phyloP scores from a whole-genome alignment of 2,329 filamentous ascomycete genomes.

The Talaromyces sp. region DNA sequence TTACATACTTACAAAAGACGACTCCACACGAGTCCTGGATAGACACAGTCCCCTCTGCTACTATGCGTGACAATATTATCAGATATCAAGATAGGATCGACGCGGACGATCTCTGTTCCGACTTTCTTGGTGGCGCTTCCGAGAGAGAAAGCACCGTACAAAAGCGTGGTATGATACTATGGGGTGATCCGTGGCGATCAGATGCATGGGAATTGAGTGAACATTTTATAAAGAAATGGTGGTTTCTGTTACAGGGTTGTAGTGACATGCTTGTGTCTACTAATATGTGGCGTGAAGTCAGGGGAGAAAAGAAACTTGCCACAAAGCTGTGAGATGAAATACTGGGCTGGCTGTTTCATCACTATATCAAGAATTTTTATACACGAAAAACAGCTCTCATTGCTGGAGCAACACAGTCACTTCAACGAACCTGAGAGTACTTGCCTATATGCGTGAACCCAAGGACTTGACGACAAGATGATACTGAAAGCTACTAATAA shows the following conservation, averaged over 20 bases:
- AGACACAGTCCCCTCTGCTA: constrained; percentile 5
- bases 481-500: too few relatives aligned
- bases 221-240: constrained; percentile 25
- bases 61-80: constrained; percentile 12
- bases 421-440: too few relatives aligned
- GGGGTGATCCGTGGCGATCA: constrained; percentile 26
- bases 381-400: background rate
- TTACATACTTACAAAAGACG: constrained; percentile 5
- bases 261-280: constrained; percentile 21
- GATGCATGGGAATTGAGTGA: constrained; percentile 26
- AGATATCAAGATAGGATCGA: constrained; percentile 15
- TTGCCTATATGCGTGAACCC: too few relatives aligned
- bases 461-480: too few relatives aligned
- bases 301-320: constrained; percentile 18
- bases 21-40: constrained; percentile 12
- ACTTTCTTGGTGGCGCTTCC: constrained; percentile 16
- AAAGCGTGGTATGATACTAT: constrained; percentile 22
- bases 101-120: constrained; percentile 16
- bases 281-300: constrained; percentile 25
- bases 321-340: background rate
- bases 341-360: background rate
- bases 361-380: background rate
- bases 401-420: background rate
- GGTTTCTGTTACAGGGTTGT: constrained; percentile 25
- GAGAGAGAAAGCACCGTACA: background rate